phyloP scores from a whole-genome alignment of 768 basidiomycete species.

The Lactifluus pinguis region DNA sequence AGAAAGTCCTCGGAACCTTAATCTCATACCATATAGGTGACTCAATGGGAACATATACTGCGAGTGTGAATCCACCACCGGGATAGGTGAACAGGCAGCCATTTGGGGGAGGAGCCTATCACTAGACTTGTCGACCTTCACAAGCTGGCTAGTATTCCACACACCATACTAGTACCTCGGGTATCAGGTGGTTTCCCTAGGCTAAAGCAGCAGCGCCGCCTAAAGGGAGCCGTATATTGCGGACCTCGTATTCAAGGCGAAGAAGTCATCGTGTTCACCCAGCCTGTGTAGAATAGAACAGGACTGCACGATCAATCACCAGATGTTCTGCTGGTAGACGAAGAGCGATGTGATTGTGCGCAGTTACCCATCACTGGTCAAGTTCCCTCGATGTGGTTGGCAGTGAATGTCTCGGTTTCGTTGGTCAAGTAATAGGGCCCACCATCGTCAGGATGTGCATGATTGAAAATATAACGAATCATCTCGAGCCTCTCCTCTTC shows the following conservation, averaged over 20 bases:
- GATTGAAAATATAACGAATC: constrained; percentile 86
- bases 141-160: background rate
- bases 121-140: background rate
- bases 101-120: constrained; percentile 84
- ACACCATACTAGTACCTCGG: too few relatives aligned
- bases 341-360: constrained; percentile 79
- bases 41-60: constrained; percentile 90
- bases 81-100: constrained; percentile 88
- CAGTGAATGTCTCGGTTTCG: constrained; percentile 33
- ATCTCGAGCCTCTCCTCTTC: constrained; percentile 80
- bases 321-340: constrained; percentile 81
- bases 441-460: constrained; percentile 69
- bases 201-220: constrained; percentile 74
- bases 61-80: constrained; percentile 98
- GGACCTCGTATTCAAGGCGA: background rate
- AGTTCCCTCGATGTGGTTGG: constrained; percentile 91
- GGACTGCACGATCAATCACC: constrained; percentile 70
- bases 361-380: constrained; percentile 87
- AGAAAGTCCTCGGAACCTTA: constrained; percentile 65
- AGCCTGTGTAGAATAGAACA: constrained; percentile 75
- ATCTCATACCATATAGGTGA: constrained; percentile 66
- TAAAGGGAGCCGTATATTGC: constrained; percentile 21
- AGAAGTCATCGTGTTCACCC: constrained; percentile 35
- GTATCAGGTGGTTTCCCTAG: constrained; percentile 85
- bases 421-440: constrained; percentile 33